A percentile compares a stretch with the other conserved stretches of the same genome.
Conservation (phyloP, 2,329 filamentous ascomycete genomes). For the Raffaelea arxii region DNA sequence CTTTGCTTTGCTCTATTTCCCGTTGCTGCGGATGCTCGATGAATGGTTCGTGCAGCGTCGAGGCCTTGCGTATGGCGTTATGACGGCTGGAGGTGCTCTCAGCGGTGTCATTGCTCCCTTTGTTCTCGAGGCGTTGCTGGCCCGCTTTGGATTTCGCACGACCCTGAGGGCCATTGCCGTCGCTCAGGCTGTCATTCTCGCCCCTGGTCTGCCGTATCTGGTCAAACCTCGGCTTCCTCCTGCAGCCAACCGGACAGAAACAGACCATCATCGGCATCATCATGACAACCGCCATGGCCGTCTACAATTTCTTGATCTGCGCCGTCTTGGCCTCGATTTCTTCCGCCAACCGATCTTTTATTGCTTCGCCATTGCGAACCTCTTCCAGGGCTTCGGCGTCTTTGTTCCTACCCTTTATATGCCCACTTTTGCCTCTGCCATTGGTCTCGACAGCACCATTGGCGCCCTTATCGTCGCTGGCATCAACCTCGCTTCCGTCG, state of each 20-base stretch:
- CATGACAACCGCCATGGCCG: conserved; percentile 16
- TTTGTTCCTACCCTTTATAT: conserved; percentile 55
- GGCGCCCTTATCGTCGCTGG: conserved; percentile 49
- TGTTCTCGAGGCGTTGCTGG: conserved; percentile 41
- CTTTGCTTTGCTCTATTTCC: conserved; percentile 43
- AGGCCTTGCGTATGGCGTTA: conserved; percentile 52
- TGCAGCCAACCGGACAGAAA: too few relatives aligned
- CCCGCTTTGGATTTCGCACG: conserved; percentile 38
- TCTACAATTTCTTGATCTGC: neutral
- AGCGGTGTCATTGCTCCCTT: conserved; percentile 42
- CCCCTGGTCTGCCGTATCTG: conserved; percentile 46
- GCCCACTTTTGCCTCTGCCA: conserved; percentile 42
- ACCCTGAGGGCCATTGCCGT: conserved; percentile 45
- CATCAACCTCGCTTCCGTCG: conserved; percentile 49
- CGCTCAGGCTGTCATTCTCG: conserved; percentile 38
- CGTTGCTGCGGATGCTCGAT: conserved; percentile 48
- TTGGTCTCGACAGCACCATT: conserved; percentile 36
- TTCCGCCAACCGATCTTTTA: neutral
- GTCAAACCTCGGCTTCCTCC: conserved; percentile 47
- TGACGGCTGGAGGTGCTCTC: conserved; percentile 47
- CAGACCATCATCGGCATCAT: too few relatives aligned
- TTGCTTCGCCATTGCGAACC: conserved; percentile 32
- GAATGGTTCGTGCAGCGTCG: conserved; percentile 52
- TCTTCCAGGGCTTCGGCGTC: conserved; percentile 50
- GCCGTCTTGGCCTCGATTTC: conserved; percentile 3